Evolutionary conservation across 192 early-diverging fungal species (phyloP), one percentile per base, ranked within the genome.

Genomic region (Coemansia sp.): DNA sequence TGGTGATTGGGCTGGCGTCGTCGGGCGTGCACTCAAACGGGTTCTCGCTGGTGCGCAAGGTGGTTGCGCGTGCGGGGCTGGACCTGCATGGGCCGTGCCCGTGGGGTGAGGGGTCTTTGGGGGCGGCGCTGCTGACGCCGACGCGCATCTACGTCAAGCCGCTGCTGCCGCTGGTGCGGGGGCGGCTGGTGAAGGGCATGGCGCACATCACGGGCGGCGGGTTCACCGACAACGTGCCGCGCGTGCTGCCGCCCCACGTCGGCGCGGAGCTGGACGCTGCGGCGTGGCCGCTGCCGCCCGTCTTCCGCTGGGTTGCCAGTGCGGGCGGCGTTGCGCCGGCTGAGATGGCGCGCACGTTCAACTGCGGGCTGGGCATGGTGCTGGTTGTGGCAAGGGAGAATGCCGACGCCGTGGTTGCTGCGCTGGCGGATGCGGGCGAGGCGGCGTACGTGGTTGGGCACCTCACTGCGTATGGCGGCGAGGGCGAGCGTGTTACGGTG

Each of bases 291-390:
- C 85, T 98, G 66, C 94, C 93, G 21, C 82, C 89, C n/a, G 93
- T 98, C 57, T 99, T 99, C 86, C 87, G 89, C 74, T 99, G 98
- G 98, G 68, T 98, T 64, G 93, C 93, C 85, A 71, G 83, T 59
- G 85, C 90, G 21, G 98, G 98, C 64, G 44, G 45, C 37, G 73
- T 82, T 16, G 53, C 66, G n/a, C 66, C 77, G 66, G 91, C 84
- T 64, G 97, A 99, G 78, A 90, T 99, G 86, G 90, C 94, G 7
- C 88, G 98, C 56, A 98, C 98, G 0, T 99, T 99, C 87, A 99
- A 99, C 90, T 98, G 96, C 77, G 98, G 98, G 67, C 93, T 99
- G 67, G 98, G 98, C 63, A 98, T 99, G 97, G 92, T 97, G 31
- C 74, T 98, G 9, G 88, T 98, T 34, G 95, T 94, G 11, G 86